These are phyloP conservation scores for Chalciporus piperatus DNA, from an alignment of 768 basidiomycete species.

Conservation along the genomic window DNA sequence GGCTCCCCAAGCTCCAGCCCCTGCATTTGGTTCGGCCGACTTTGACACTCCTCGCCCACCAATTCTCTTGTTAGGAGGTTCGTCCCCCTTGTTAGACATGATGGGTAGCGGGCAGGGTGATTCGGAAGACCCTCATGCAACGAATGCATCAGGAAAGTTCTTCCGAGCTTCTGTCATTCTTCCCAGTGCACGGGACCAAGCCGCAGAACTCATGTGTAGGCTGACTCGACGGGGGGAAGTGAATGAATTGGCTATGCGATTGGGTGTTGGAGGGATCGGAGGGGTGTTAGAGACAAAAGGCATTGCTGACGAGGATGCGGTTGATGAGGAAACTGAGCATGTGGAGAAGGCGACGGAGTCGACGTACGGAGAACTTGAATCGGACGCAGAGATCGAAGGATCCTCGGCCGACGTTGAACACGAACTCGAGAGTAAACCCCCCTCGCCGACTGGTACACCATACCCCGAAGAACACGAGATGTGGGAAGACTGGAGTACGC, in stretches of 20 bases:
- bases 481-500: constrained; percentile 68
- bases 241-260: constrained; percentile 80
- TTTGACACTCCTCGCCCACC: constrained; percentile 23
- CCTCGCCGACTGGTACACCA: constrained; percentile 3
- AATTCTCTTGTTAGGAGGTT: constrained; percentile 23
- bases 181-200: constrained; percentile 54
- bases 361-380: constrained; percentile 15
- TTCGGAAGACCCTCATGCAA: constrained; percentile 15
- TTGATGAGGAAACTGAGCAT: constrained; percentile 2
- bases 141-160: constrained; percentile 36
- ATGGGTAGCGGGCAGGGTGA: constrained; percentile 15
- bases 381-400: constrained; percentile 13
- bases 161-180: constrained; percentile 72
- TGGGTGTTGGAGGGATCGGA: constrained; percentile 75
- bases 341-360: constrained; percentile 2
- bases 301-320: constrained; percentile 3
- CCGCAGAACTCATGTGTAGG: constrained; percentile 54
- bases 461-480: constrained; percentile 32
- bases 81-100: constrained; percentile 27
- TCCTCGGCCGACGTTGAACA: constrained; percentile 15
- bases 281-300: constrained; percentile 48
- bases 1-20: constrained; percentile 16
- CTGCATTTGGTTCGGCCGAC: constrained; percentile 32
- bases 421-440: background rate
- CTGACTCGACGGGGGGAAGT: constrained; percentile 66